phyloP scores from a whole-genome alignment of 1,284 basidiomycete species.

The Inonotus obliquus region DNA sequence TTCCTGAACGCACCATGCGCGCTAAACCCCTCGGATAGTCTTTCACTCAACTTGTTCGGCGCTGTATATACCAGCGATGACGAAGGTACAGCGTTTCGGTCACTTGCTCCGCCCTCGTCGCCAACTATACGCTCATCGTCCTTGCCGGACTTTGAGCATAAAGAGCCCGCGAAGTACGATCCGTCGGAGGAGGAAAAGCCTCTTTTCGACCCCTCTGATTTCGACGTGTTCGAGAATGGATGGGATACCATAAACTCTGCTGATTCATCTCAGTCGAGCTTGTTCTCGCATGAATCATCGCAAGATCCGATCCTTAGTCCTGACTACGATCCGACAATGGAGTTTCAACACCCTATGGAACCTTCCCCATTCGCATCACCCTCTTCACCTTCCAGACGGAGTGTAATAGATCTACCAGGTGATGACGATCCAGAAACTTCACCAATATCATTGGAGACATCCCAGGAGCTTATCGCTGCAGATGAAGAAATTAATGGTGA shows the following conservation, averaged over 20 bases:
- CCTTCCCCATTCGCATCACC: not conserved
- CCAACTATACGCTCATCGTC: slow-evolving; percentile 5
- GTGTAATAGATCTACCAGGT: slow-evolving; percentile 10
- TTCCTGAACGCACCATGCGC: slow-evolving; percentile 13
- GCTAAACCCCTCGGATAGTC: not conserved
- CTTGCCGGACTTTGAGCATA: slow-evolving; percentile 3
- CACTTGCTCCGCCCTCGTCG: not conserved
- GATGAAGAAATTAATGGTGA: not conserved
- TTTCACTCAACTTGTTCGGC: slow-evolving; percentile 10
- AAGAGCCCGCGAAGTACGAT: not conserved
- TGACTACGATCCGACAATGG: not conserved
- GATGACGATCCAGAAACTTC: not conserved
- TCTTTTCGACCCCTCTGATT: slow-evolving; percentile 13
- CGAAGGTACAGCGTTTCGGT: not conserved
- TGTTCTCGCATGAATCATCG: not conserved
- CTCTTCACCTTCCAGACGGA: slow-evolving; percentile 6
- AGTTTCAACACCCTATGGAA: not conserved
- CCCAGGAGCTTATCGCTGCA: not conserved
- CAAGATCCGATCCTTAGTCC: no score
- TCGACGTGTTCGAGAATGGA: slow-evolving; percentile 17
- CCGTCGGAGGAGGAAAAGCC: slow-evolving; percentile 1
- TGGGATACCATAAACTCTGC: slow-evolving; percentile 11
- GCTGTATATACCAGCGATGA: not conserved
- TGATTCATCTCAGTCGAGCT: slow-evolving; percentile 5
- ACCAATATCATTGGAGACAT: not conserved